Evolutionary conservation across 1,284 basidiomycete species (phyloP).

Genomic region (Leccinum griseonigrum): DNA sequence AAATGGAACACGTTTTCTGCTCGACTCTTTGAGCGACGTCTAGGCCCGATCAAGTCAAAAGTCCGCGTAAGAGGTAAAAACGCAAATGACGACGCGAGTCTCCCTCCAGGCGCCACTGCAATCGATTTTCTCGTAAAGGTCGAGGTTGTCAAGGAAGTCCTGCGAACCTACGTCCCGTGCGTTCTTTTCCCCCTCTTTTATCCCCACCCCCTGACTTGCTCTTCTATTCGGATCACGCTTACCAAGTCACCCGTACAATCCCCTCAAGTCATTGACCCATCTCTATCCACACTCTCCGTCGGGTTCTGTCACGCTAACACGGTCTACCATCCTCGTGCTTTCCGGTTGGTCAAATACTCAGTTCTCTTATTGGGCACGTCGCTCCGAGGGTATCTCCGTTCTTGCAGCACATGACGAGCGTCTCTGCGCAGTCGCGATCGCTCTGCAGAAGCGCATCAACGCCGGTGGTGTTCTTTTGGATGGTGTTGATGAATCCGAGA

Average conservation of each 20-base stretch:
- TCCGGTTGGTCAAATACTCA: constrained; percentile 53
- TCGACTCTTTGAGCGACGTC: constrained; percentile 45
- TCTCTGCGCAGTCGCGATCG: constrained; percentile 39
- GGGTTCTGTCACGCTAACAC: constrained; percentile 45
- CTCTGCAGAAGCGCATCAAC: constrained; percentile 41
- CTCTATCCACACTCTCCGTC: constrained; percentile 37
- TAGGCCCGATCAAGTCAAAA: constrained; percentile 39
- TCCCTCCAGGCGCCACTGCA: constrained; percentile 39
- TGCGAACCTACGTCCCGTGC: constrained; percentile 47
- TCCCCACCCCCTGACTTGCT: constrained; percentile 1
- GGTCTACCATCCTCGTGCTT: constrained; percentile 44
- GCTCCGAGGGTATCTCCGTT: constrained; percentile 46
- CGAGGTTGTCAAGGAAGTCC: constrained; percentile 48
- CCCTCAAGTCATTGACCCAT: constrained; percentile 46
- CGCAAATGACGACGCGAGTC: constrained; percentile 25
- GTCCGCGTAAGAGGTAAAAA: constrained; percentile 32
- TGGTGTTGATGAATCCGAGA: constrained; percentile 19
- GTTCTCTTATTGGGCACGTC: constrained; percentile 51
- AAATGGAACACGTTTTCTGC: constrained; percentile 48
- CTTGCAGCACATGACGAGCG: constrained; percentile 40
- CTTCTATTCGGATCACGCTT: constrained; percentile 17
- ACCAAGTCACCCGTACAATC: constrained; percentile 49
- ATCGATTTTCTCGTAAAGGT: constrained; percentile 54
- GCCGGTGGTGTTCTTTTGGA: constrained; percentile 36
- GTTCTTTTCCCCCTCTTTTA: constrained; percentile 22